Evolutionary conservation across 257 asterid species (phyloP), one percentile per base, ranked within the genome.

Genomic region (Lithospermum erythrorhizon): DNA sequence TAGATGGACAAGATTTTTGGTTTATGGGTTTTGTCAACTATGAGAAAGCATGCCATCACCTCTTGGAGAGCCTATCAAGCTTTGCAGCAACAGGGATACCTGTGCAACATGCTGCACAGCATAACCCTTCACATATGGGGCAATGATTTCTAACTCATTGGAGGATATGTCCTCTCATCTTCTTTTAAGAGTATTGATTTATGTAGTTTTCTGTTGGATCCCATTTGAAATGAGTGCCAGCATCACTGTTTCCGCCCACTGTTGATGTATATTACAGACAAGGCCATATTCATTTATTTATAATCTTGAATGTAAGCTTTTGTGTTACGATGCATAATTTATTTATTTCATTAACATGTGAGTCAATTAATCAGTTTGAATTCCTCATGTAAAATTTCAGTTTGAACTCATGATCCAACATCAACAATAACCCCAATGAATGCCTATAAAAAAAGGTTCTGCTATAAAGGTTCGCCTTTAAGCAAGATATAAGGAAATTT

Each of bases 1-100:
- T 71, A 11, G 96, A 88, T 29, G 72, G 82, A 9, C 96, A 88
- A 10, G 96, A 88, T 55, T 88, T 88, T 59, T 88, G 96, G 96
- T 85, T 88, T 68, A 88, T 83, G 96, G 95, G 96, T 23, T 81
- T 88, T 6, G 87, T 88, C 16, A 83, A 66, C 32, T 88, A 73
- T 64, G 96, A 88, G 82, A 88, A 85, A 66, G 96, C 95, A 5
- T 70, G 73, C 1, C 86, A 78, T 64, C 81, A 85, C 77, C 81
- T 88, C 35, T 68, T 83, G 62, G 87, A 81, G 24, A 73, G 56
- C 7, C 72, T 88, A 5, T 78, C 94, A 0, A 70, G 75, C 61
- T 81, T 66, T 62, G 72, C 80, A 67, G 84, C 82, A 11, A 14
- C 59, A 21, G 59, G 59, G 25, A 24, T 55, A 22, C 59, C 59